Evolutionary conservation across 768 basidiomycete genomes (phyloP).

Genomic region (Leccinum olivaceopallidum): DNA sequence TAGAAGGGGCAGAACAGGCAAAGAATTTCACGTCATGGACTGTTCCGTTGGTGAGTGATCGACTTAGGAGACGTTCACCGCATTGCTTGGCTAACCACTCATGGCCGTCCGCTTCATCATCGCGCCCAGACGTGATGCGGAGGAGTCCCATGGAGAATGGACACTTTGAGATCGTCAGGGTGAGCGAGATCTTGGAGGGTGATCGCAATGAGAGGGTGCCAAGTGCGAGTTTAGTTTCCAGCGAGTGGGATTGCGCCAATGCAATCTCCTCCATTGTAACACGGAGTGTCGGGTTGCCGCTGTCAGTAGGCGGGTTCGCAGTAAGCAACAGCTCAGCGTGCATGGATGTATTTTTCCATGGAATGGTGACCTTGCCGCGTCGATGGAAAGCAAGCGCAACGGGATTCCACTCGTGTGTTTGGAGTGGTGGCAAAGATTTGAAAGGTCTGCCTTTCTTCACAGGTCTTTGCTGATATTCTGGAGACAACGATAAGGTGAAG

Average conservation of each 20-base stretch:
- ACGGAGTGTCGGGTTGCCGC: background rate
- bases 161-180: slow-evolving; percentile 16
- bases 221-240: background rate
- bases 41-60: slow-evolving; percentile 20
- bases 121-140: background rate
- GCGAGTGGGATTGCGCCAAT: slow-evolving; percentile 4
- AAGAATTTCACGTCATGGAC: slow-evolving; percentile 24
- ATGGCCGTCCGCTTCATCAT: slow-evolving; percentile 1
- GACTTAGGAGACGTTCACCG: slow-evolving; percentile 10
- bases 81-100: slow-evolving; percentile 7
- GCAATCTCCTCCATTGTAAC: background rate
- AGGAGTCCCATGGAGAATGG: slow-evolving; percentile 20
- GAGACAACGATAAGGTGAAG: slow-evolving; percentile 16
- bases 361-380: background rate
- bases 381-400: slow-evolving; percentile 14
- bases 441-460: background rate
- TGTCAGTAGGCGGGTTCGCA: background rate
- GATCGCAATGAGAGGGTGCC: background rate
- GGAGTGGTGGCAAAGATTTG: background rate
- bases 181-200: slow-evolving; percentile 10
- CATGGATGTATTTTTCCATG: slow-evolving; percentile 21
- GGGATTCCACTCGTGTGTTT: slow-evolving; percentile 3
- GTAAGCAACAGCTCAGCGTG: slow-evolving; percentile 12
- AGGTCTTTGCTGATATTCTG: background rate
- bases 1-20: slow-evolving; percentile 4